Evolutionary conservation across 2,329 filamentous ascomycete species (phyloP).

Genomic region (Aaosphaeria pasadenensis): DNA sequence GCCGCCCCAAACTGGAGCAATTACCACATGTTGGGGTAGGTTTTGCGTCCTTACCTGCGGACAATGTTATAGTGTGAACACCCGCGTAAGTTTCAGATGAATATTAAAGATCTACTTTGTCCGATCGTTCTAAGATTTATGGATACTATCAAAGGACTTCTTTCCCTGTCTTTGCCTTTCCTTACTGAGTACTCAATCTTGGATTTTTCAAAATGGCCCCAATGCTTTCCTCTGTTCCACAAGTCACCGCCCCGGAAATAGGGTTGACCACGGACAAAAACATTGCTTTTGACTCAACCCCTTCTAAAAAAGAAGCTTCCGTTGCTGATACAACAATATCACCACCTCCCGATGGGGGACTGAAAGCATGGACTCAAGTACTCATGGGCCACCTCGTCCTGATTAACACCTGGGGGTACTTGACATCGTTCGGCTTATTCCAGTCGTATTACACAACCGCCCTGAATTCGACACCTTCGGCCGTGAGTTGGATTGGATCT

Average conservation of each 20-base stretch:
- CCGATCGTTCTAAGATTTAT: no score
- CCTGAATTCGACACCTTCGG: slow-evolving; percentile 37
- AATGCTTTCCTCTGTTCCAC: neutral
- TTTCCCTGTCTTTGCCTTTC: neutral
- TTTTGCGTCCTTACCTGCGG: neutral
- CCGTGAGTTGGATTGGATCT: slow-evolving; percentile 50
- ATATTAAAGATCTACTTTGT: no score
- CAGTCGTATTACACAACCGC: slow-evolving; percentile 22
- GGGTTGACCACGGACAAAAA: neutral
- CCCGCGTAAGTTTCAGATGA: neutral
- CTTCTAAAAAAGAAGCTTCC: neutral
- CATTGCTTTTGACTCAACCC: neutral
- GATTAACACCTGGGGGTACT: slow-evolving; percentile 25
- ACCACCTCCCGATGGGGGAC: slow-evolving; percentile 37
- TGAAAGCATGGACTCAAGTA: slow-evolving; percentile 18
- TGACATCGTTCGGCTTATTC: slow-evolving; percentile 26
- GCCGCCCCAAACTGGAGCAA: neutral
- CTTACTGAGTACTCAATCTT: neutral
- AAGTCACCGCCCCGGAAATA: neutral
- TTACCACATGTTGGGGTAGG: neutral
- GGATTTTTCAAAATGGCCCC: neutral
- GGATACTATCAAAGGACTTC: no score
- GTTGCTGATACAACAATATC: neutral
- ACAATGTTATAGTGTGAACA: neutral
- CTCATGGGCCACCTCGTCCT: slow-evolving; percentile 14